These are phyloP conservation scores for Endoconidiophora polonica DNA, from an alignment of 2,329 filamentous ascomycete species.

Conservation along the genomic window DNA sequence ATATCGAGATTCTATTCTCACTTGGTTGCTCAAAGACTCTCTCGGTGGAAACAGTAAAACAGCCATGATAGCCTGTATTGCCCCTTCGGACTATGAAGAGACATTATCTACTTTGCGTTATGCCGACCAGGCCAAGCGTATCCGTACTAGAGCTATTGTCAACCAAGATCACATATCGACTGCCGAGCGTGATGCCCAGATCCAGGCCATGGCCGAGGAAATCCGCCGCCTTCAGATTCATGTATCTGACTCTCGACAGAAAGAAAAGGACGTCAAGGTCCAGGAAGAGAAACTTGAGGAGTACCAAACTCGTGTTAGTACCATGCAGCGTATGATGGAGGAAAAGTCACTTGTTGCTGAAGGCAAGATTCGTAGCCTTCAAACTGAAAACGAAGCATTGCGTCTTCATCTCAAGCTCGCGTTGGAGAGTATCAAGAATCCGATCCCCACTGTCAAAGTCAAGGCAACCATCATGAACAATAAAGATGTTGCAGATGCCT, in stretches of 20 bases:
- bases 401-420: constrained; percentile 77
- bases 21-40: constrained; percentile 85
- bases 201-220: constrained; percentile 85
- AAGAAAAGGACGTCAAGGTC: constrained; percentile 59
- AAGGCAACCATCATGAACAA: constrained; percentile 16
- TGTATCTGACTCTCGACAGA: constrained; percentile 45
- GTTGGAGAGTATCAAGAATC: constrained; percentile 74
- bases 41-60: constrained; percentile 95
- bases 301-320: constrained; percentile 77
- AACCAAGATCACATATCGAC: constrained; percentile 91
- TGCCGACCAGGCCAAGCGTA: constrained; percentile 92
- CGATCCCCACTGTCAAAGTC: constrained; percentile 50
- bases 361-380: constrained; percentile 79
- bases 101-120: constrained; percentile 92
- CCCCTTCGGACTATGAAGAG: constrained; percentile 90
- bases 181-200: constrained; percentile 86
- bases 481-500: constrained; percentile 18
- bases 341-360: constrained; percentile 80
- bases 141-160: constrained; percentile 82
- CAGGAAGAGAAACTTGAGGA: constrained; percentile 79
- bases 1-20: constrained; percentile 74
- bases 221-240: constrained; percentile 73
- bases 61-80: constrained; percentile 97
- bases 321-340: constrained; percentile 93
- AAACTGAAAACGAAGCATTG: constrained; percentile 79